phyloP scores from a whole-genome alignment of 1,139 yeast species.

The Dujonia santamariae region DNA sequence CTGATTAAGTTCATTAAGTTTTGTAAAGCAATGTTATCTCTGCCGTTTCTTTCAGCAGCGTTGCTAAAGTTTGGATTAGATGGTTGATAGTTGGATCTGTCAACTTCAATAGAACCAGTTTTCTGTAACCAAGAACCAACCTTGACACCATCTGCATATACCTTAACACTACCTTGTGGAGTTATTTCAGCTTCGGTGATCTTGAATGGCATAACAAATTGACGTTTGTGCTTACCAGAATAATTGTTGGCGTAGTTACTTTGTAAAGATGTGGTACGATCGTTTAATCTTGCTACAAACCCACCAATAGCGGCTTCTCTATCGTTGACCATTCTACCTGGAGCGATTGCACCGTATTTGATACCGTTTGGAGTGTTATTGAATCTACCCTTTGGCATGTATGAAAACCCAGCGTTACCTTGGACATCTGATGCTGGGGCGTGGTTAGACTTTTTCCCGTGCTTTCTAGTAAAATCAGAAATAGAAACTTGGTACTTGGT shows the following conservation, averaged over 20 bases:
- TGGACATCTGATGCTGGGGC: constrained; percentile 31
- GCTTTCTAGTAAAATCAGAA: constrained; percentile 20
- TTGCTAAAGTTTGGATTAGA: constrained; percentile 31
- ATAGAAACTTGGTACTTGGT: constrained; percentile 18
- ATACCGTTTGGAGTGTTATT: constrained; percentile 75
- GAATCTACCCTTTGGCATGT: constrained; percentile 68
- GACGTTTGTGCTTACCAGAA: constrained; percentile 45
- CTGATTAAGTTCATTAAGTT: constrained; percentile 31
- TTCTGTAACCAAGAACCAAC: constrained; percentile 41
- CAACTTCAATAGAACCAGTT: constrained; percentile 16
- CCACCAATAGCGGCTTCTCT: constrained; percentile 73
- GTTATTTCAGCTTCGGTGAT: constrained; percentile 38
- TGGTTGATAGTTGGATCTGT: constrained; percentile 25
- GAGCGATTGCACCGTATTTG: constrained; percentile 53
- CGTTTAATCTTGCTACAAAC: constrained; percentile 50
- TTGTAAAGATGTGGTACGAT: constrained; percentile 38
- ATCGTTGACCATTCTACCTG: constrained; percentile 64
- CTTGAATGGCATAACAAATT: constrained; percentile 44
- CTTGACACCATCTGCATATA: constrained; percentile 41
- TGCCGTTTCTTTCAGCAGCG: constrained; percentile 33
- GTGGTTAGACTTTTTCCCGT: constrained; percentile 12
- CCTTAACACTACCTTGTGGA: constrained; percentile 34
- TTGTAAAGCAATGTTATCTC: constrained; percentile 31
- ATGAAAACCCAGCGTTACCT: constrained; percentile 75
- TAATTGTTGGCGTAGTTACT: constrained; percentile 38